Conservation (phyloP, 2,329 filamentous ascomycete genomes). For the Parascedosporium putredinis region DNA sequence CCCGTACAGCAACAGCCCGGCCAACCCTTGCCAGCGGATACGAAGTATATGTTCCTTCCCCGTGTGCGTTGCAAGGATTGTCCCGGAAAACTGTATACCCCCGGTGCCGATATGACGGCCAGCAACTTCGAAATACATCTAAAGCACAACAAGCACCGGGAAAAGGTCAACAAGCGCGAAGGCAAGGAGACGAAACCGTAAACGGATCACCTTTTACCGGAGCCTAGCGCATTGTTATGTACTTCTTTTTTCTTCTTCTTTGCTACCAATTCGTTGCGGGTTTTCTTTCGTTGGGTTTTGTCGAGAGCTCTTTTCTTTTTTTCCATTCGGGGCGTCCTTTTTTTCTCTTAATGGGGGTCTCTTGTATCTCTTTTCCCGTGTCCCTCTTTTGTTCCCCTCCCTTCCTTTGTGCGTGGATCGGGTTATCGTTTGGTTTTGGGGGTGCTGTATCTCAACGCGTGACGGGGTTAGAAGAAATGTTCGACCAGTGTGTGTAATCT, state of each 20-base stretch:
- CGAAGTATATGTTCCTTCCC: conserved; percentile 76
- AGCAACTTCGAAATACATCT: conserved; percentile 91
- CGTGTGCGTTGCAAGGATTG: conserved; percentile 89
- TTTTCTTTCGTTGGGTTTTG: too few relatives aligned
- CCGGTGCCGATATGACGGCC: conserved; percentile 73
- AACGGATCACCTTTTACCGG: background rate
- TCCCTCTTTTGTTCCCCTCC: background rate
- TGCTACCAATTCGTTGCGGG: too few relatives aligned
- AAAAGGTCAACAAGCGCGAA: conserved; percentile 43
- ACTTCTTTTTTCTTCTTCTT: conserved; percentile 2
- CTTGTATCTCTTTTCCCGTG: background rate
- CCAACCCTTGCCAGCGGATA: conserved; percentile 46
- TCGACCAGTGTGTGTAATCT: too few relatives aligned
- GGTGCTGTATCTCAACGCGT: too few relatives aligned
- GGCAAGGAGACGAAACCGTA: conserved; percentile 14
- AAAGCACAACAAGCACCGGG: conserved; percentile 70
- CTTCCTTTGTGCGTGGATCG: background rate
- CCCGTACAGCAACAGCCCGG: conserved; percentile 43
- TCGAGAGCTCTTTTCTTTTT: conserved; percentile 1
- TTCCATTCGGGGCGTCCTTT: background rate
- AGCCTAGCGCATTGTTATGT: background rate
- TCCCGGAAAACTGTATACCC: conserved; percentile 86
- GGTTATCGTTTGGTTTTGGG: too few relatives aligned
- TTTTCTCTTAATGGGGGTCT: background rate
- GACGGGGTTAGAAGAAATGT: too few relatives aligned